phyloP scores from a whole-genome alignment of 1,284 basidiomycete genomes.

The Sporisorium reilianum region DNA sequence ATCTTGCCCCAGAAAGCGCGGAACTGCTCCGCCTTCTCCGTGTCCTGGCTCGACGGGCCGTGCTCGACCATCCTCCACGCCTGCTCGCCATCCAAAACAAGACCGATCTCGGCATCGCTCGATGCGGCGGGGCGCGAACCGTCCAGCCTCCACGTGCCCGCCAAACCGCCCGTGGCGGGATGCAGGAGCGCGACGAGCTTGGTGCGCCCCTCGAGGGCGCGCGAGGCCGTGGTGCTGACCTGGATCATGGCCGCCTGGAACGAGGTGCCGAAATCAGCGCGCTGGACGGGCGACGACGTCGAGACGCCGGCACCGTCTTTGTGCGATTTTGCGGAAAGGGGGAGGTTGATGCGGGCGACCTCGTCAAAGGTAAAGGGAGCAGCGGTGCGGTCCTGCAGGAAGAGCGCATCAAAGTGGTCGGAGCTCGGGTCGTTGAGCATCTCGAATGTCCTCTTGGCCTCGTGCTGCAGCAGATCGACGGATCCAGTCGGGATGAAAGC shows the following conservation, averaged over 20 bases:
- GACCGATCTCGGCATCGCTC: slow-evolving; percentile 55
- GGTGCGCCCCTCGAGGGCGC: slow-evolving; percentile 41
- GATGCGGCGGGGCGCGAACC: slow-evolving; percentile 29
- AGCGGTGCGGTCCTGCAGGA: slow-evolving; percentile 73
- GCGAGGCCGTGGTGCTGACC: slow-evolving; percentile 55
- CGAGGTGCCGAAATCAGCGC: slow-evolving; percentile 53
- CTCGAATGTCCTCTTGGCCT: slow-evolving; percentile 61
- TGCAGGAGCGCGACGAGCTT: slow-evolving; percentile 50
- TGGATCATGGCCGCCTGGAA: slow-evolving; percentile 46
- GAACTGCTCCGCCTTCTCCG: slow-evolving; percentile 75
- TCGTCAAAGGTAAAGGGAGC: slow-evolving; percentile 69
- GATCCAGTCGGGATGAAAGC: slow-evolving; percentile 71
- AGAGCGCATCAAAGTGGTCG: slow-evolving; percentile 81
- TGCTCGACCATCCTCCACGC: slow-evolving; percentile 68
- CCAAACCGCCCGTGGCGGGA: slow-evolving; percentile 37
- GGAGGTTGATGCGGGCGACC: slow-evolving; percentile 57
- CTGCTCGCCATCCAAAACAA: slow-evolving; percentile 55
- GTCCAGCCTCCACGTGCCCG: slow-evolving; percentile 45
- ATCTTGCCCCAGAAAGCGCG: slow-evolving; percentile 90
- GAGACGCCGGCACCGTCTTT: slow-evolving; percentile 21
- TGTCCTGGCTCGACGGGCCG: slow-evolving; percentile 73
- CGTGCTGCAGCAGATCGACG: slow-evolving; percentile 76
- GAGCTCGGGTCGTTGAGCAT: slow-evolving; percentile 68
- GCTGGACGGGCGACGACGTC: slow-evolving; percentile 26
- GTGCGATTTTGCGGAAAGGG: slow-evolving; percentile 8